Percentiles rank a stretch among this genome's conserved stretches.
phyloP scores from a whole-genome alignment of 2,329 filamentous ascomycete genomes.

The Neophaeococcomyces mojaviensis region DNA sequence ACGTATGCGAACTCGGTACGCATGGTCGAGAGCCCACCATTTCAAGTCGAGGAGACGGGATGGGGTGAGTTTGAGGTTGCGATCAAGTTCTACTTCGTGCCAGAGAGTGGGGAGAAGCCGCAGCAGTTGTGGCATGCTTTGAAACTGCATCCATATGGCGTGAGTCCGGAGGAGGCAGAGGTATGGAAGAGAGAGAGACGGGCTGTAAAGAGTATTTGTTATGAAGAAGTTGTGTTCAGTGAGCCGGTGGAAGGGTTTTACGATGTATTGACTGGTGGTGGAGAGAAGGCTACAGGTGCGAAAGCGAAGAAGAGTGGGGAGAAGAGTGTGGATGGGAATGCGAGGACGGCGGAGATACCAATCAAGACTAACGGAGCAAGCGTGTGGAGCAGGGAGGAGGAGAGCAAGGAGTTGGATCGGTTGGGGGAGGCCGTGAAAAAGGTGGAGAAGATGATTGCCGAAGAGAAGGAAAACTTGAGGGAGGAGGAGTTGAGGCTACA shows the following conservation, averaged over 20 bases:
- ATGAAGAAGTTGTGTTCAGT: constrained; percentile 95
- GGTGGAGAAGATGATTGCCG: constrained; percentile 54
- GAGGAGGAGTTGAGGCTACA: constrained; percentile 55
- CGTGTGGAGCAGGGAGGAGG: constrained; percentile 66
- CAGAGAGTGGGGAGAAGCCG: constrained; percentile 83
- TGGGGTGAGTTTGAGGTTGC: constrained; percentile 98
- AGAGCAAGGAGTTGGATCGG: constrained; percentile 58
- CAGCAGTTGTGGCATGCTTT: constrained; percentile 93
- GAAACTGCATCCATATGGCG: constrained; percentile 71
- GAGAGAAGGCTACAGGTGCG: constrained; percentile 46
- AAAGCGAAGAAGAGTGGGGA: constrained; percentile 41
- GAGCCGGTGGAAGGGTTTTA: constrained; percentile 88
- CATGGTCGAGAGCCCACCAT: constrained; percentile 73
- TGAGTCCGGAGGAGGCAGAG: constrained; percentile 60
- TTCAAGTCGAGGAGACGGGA: constrained; percentile 82
- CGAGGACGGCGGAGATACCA: constrained; percentile 67
- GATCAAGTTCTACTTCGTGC: constrained; percentile 86
- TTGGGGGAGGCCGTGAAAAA: constrained; percentile 54
- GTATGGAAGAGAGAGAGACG: constrained; percentile 58
- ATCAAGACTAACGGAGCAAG: constrained; percentile 57
- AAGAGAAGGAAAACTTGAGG: constrained; percentile 56
- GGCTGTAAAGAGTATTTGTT: constrained; percentile 68
- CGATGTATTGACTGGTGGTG: constrained; percentile 71
- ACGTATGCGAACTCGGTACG: constrained; percentile 88
- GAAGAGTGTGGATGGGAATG: constrained; percentile 43